These are phyloP conservation scores for Hevea brasiliensis DNA, from an alignment of 345 rosid genomes.

Conservation along the genomic window DNA sequence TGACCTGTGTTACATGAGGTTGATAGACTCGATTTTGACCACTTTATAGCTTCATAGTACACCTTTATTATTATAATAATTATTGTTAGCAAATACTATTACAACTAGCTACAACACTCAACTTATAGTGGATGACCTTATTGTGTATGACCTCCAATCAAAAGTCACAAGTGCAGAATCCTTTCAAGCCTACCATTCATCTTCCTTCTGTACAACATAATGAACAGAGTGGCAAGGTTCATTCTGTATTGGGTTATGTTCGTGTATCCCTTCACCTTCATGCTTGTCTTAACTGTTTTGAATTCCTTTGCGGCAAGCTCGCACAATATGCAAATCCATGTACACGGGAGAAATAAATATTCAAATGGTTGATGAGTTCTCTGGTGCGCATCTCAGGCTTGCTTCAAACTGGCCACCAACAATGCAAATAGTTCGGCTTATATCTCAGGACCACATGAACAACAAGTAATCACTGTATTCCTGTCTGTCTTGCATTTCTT, in stretches of 20 bases:
- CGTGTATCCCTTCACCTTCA: neutral
- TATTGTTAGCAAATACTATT: too few species aligned
- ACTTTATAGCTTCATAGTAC: neutral
- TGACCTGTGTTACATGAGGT: neutral
- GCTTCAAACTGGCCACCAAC: conserved; percentile 94
- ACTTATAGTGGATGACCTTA: too few species aligned
- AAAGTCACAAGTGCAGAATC: neutral
- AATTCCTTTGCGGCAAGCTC: neutral
- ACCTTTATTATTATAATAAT: neutral
- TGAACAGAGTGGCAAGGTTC: neutral
- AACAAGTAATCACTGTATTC: conserved; percentile 63
- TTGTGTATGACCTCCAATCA: neutral
- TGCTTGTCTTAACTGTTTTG: neutral
- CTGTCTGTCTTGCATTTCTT: conserved; percentile 13
- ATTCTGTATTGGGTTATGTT: neutral
- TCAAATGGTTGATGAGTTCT: too few species aligned
- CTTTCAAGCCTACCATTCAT: neutral
- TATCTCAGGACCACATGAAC: conserved; percentile 97
- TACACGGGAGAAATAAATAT: neutral
- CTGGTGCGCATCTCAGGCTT: conserved; percentile 78
- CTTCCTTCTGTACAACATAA: neutral
- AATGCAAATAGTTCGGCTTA: conserved; percentile 96
- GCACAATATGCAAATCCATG: neutral
- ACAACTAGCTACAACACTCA: too few species aligned
- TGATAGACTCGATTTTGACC: neutral